Percentiles rank a stretch among this genome's conserved stretches.
Evolutionary conservation across 441 rosid species (phyloP).

Genomic region (Populus hybrid): DNA sequence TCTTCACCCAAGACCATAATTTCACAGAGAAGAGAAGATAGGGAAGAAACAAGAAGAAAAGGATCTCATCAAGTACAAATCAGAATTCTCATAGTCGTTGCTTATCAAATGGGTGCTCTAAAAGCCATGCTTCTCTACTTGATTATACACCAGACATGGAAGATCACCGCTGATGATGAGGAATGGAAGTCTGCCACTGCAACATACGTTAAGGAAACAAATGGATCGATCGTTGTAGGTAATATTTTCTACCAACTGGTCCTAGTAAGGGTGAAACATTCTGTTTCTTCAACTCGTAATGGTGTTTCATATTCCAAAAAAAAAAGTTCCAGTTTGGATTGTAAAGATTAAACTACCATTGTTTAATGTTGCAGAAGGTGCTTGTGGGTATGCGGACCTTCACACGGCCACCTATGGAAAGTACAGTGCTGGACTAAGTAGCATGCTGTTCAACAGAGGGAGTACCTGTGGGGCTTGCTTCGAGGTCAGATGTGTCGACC

Average conservation of each 20-base stretch:
- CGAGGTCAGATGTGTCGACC: slow-evolving; percentile 84
- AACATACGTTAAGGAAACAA: slow-evolving; percentile 54
- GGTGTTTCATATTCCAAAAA: background rate
- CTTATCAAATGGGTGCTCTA: slow-evolving; percentile 36
- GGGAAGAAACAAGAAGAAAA: background rate
- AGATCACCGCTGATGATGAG: slow-evolving; percentile 30
- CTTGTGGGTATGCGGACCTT: slow-evolving; percentile 88
- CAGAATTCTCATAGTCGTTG: slow-evolving; percentile 6
- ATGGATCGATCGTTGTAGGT: slow-evolving; percentile 65
- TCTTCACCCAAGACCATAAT: slow-evolving; percentile 21
- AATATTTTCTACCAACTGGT: slow-evolving; percentile 14
- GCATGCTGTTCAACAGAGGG: slow-evolving; percentile 72
- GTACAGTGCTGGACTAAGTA: slow-evolving; percentile 75
- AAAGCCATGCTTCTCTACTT: slow-evolving; percentile 34
- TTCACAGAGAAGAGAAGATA: slow-evolving; percentile 19
- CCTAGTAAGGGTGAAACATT: background rate
- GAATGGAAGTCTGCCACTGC: slow-evolving; percentile 80
- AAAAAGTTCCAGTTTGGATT: background rate
- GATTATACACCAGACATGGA: slow-evolving; percentile 29
- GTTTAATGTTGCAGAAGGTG: slow-evolving; percentile 55
- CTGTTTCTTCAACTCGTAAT: slow-evolving; percentile 1
- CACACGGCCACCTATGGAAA: slow-evolving; percentile 60
- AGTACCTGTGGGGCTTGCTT: slow-evolving; percentile 86
- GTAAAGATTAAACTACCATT: background rate
- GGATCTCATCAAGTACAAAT: slow-evolving; percentile 11